A percentile compares a stretch with the other conserved stretches of the same genome.
Evolutionary conservation across 2,329 filamentous ascomycete genomes (phyloP).

Genomic region (Exophiala sp.): DNA sequence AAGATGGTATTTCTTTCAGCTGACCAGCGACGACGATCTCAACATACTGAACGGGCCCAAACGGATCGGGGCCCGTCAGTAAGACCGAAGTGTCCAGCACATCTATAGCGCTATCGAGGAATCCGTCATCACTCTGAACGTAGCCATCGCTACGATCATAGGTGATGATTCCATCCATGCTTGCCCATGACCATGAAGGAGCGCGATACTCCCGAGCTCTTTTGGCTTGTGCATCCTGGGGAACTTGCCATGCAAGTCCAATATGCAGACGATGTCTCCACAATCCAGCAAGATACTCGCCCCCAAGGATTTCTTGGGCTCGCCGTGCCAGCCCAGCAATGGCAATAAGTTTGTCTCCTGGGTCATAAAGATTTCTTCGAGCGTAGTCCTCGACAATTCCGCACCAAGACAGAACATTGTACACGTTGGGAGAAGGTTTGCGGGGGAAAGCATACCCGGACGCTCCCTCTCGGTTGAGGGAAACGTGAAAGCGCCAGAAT

Average conservation of each 20-base stretch:
- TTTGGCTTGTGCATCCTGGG: neutral
- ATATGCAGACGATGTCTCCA: constrained; percentile 2
- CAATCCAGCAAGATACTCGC: constrained; percentile 3
- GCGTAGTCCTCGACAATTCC: constrained; percentile 3
- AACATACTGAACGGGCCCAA: neutral
- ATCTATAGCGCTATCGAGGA: constrained; percentile 7
- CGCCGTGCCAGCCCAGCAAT: constrained; percentile 5
- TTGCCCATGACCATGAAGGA: constrained; percentile 16
- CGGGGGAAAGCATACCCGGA: neutral
- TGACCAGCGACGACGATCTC: constrained; percentile 1
- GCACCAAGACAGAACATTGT: constrained; percentile 1
- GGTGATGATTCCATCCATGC: constrained; percentile 5
- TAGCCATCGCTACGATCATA: constrained; percentile 1
- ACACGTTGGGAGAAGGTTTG: constrained; percentile 1
- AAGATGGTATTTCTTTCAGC: neutral
- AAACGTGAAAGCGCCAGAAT: neutral
- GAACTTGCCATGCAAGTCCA: constrained; percentile 4
- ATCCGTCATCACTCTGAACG: constrained; percentile 7
- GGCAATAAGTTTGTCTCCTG: constrained; percentile 7
- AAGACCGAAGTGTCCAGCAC: neutral
- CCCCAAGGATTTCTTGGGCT: neutral
- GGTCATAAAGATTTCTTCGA: neutral
- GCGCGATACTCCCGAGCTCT: constrained; percentile 2
- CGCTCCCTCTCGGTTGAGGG: neutral
- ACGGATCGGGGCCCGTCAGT: neutral